Evolutionary conservation across 805 yeast species (phyloP), one percentile per base, ranked within the genome.

Genomic region (Kodamaea hsintzibuensis): DNA sequence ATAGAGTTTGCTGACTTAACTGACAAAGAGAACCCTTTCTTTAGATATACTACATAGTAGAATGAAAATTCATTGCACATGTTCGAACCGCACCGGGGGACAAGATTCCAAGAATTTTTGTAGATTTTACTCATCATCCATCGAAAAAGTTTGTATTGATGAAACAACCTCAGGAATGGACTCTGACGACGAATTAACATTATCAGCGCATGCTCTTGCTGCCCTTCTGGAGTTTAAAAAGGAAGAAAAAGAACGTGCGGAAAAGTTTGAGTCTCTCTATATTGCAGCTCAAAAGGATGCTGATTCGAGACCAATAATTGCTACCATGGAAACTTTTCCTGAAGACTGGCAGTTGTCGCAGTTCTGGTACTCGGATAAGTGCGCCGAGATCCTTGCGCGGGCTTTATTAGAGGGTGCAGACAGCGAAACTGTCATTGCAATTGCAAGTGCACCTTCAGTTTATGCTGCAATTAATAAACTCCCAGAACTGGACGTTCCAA

Each of bases 261-360:
- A 82, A 54, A 77, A 81, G 54, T 88, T 89, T 64, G 79, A 78
- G 47, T 69, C 77, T 51, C 65, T 90, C 50, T 77, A 76, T 57
- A 65, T 76, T 51, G 71, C 75, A 51, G 89, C 92, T 8, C 91
- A 88, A 59, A 78, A 81, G 33, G 72, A 72, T 6, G 82, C 75
- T 30, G 52, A 60, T 13, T 42, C 13, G 18, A 39, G 40, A 50
- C 17, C 48, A n/a, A 62, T 66, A 64, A 55, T 81, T n/a, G n/a
- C n/a, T 52, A 81, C 84, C 17, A 92, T 92, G 69, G 89, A 86
- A 51, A 77, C 83, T 39, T 91, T 91, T 68, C 78, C 88, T 64
- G 97, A 91, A 69, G 96, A 91, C 70, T 91, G 98, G 98, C 95
- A 90, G 64, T 76, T 92, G 39, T 90, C 96, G 1, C 98, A 91